A percentile compares a stretch with the other conserved stretches of the same genome.
phyloP scores from a whole-genome alignment of 441 rosid species.

The Populus hybrid region DNA sequence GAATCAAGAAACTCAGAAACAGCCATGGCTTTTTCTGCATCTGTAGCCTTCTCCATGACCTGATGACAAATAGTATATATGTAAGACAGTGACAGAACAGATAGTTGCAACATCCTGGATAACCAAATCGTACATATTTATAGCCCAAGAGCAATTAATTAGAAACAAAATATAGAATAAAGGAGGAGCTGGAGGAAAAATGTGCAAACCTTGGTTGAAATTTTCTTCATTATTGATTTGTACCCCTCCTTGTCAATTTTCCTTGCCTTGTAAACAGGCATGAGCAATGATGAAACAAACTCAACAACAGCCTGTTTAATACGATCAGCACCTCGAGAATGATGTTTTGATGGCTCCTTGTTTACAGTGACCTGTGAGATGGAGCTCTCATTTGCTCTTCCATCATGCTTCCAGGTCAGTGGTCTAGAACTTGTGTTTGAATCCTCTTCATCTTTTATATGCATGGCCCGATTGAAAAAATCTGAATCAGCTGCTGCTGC shows the following conservation, averaged over 20 bases:
- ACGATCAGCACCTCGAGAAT: conserved; percentile 64
- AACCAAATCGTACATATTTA: background rate
- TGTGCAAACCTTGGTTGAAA: conserved; percentile 83
- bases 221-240: conserved; percentile 98
- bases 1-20: conserved; percentile 91
- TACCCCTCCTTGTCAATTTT: conserved; percentile 97
- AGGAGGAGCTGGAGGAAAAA: conserved; percentile 15
- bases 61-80: conserved; percentile 28
- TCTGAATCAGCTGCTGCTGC: conserved; percentile 99
- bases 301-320: conserved; percentile 95
- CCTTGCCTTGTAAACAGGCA: conserved; percentile 97
- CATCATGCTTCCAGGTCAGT: conserved; percentile 60
- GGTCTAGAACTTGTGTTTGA: conserved; percentile 76
- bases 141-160: conserved; percentile 4
- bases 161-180: conserved; percentile 16
- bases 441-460: conserved; percentile 77
- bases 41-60: conserved; percentile 98
- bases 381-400: conserved; percentile 75
- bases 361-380: conserved; percentile 78
- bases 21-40: conserved; percentile 87
- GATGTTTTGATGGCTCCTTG: conserved; percentile 56
- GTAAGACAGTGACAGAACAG: conserved; percentile 6
- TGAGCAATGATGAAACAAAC: conserved; percentile 94
- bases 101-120: conserved; percentile 1
- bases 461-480: conserved; percentile 52